phyloP scores from a whole-genome alignment of 1,284 basidiomycete species.

The Mycosarcoma maydis region DNA sequence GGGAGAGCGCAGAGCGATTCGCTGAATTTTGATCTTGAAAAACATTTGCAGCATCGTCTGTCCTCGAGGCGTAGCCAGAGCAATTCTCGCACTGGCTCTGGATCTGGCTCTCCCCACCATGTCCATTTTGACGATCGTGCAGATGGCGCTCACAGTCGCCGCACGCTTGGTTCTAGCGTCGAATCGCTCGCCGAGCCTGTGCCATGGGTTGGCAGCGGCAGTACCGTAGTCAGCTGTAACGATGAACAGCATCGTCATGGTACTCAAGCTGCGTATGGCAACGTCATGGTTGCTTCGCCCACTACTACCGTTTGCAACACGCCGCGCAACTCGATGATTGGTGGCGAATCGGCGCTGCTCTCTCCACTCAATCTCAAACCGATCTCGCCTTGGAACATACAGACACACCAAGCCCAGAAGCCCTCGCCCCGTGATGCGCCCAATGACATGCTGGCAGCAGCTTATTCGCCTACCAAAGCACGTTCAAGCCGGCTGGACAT shows the following conservation, averaged over 20 bases:
- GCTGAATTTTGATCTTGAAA: slow-evolving; percentile 29
- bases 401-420: slow-evolving; percentile 1
- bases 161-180: no score
- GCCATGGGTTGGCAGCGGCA: slow-evolving; percentile 37
- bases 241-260: slow-evolving; percentile 1
- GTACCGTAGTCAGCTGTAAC: slow-evolving; percentile 17
- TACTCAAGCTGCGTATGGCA: neutral
- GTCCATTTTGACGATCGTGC: slow-evolving; percentile 41
- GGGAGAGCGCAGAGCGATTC: slow-evolving; percentile 31
- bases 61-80: slow-evolving; percentile 4
- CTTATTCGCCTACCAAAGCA: slow-evolving; percentile 1
- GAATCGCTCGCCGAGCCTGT: no score
- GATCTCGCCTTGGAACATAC: slow-evolving; percentile 31
- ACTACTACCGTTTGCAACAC: slow-evolving; percentile 50
- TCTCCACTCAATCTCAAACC: slow-evolving; percentile 18
- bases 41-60: slow-evolving; percentile 11
- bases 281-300: slow-evolving; percentile 28
- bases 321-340: slow-evolving; percentile 37
- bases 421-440: neutral
- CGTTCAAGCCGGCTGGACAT: slow-evolving; percentile 19
- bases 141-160: no score
- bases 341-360: slow-evolving; percentile 7
- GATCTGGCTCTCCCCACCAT: slow-evolving; percentile 30
- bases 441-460: neutral
- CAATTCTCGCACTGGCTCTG: slow-evolving; percentile 12